Conservation (phyloP, 768 basidiomycete genomes). For the Phallus indusiatus region DNA sequence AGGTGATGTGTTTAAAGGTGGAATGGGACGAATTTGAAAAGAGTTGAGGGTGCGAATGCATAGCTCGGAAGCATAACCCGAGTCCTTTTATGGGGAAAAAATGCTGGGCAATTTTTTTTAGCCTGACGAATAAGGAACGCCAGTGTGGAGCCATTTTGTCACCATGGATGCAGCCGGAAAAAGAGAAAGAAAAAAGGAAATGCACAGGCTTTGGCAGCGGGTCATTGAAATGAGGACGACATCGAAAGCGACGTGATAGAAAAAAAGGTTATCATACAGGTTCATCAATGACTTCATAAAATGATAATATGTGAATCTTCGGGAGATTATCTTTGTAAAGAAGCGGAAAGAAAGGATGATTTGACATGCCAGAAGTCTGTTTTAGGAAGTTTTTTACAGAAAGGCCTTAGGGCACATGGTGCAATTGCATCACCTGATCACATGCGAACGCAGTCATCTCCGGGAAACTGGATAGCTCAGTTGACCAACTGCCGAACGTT, state of each 20-base stretch:
- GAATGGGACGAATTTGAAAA: background rate
- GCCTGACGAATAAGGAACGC: background rate
- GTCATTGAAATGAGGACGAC: background rate
- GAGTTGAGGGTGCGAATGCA: background rate
- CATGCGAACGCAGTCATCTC: background rate
- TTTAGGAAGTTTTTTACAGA: background rate
- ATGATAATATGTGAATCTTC: background rate
- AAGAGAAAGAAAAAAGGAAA: background rate
- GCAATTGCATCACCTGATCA: background rate
- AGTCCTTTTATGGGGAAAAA: background rate
- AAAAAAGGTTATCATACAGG: background rate
- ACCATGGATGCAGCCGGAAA: background rate
- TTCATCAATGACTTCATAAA: background rate
- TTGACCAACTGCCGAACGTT: background rate
- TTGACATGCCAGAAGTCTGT: background rate
- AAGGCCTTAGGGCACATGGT: background rate
- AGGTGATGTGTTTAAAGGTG: background rate
- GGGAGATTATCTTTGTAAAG: background rate
- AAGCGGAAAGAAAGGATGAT: background rate
- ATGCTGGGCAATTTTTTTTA: background rate
- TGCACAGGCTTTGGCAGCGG: background rate
- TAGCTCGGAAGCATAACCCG: background rate
- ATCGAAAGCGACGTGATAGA: background rate
- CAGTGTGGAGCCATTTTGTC: background rate
- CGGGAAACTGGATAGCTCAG: background rate